Evolutionary conservation across 495 filamentous ascomycete species (phyloP).

Genomic region (Penicillium simplicissimum): DNA sequence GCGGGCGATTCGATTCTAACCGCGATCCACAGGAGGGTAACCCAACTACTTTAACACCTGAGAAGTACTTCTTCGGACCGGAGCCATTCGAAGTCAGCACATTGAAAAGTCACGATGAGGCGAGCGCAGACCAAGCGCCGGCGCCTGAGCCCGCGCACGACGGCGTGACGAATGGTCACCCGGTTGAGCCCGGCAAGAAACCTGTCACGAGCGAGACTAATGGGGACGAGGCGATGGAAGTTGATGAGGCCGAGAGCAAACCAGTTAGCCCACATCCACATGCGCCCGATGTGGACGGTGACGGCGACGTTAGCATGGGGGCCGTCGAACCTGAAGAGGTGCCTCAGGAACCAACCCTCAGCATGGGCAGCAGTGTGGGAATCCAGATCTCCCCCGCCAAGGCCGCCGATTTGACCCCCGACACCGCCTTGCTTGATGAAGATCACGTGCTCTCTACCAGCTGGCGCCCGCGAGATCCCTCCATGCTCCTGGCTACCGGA

Average conservation of each 20-base stretch:
- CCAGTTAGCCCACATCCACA: conserved; percentile 11
- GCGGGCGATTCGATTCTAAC: neutral
- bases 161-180: conserved; percentile 45
- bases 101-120: conserved; percentile 33
- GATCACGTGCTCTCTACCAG: conserved; percentile 67
- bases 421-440: conserved; percentile 65
- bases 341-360: conserved; percentile 58
- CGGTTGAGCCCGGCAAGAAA: conserved; percentile 35
- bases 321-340: conserved; percentile 34
- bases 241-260: conserved; percentile 39
- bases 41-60: conserved; percentile 34
- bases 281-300: conserved; percentile 36
- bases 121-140: conserved; percentile 35
- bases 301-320: conserved; percentile 49
- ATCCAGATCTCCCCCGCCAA: conserved; percentile 61
- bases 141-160: conserved; percentile 45
- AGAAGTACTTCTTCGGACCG: conserved; percentile 54
- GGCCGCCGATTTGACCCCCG: conserved; percentile 62
- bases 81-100: conserved; percentile 39
- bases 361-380: conserved; percentile 66
- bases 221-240: conserved; percentile 57
- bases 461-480: conserved; percentile 78
- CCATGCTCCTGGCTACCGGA: conserved; percentile 71
- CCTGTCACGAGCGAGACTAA: conserved; percentile 57
- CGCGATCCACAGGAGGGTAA: conserved; percentile 44